Evolutionary conservation across 768 basidiomycete genomes (phyloP).

Genomic region (Boletus rufocinnamomeus): DNA sequence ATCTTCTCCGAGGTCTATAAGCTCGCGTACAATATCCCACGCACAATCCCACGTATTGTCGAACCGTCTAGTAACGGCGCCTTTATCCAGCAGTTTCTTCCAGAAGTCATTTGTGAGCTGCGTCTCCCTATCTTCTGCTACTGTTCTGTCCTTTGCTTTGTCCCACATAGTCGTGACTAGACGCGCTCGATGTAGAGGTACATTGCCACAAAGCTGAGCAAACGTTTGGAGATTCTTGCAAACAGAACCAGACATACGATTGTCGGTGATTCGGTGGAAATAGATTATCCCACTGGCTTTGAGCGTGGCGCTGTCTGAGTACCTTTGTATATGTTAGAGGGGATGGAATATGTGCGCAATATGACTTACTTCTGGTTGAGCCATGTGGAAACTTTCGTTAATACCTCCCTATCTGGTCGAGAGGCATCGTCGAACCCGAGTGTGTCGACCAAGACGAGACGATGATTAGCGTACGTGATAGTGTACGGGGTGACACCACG

Average conservation of each 20-base stretch:
- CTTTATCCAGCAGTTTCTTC: background rate
- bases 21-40: background rate
- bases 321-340: background rate
- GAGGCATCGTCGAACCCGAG: conserved; percentile 22
- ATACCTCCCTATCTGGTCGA: conserved; percentile 6
- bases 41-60: background rate
- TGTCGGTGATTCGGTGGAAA: conserved; percentile 38
- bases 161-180: conserved; percentile 44
- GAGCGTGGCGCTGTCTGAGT: background rate
- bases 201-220: conserved; percentile 35
- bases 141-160: conserved; percentile 12
- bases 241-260: background rate
- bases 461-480: background rate
- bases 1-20: no score
- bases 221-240: conserved; percentile 22
- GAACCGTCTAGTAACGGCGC: conserved; percentile 3
- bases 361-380: conserved; percentile 16
- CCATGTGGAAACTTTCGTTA: conserved; percentile 17
- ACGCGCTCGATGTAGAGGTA: background rate
- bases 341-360: background rate
- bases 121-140: conserved; percentile 17
- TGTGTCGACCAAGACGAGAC: conserved; percentile 22
- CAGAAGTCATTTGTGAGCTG: conserved; percentile 34
- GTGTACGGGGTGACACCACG: conserved; percentile 4
- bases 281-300: conserved; percentile 36